These are phyloP conservation scores for Leucoagaricus sp. DNA, from an alignment of 1,284 basidiomycete species.

Conservation along the genomic window DNA sequence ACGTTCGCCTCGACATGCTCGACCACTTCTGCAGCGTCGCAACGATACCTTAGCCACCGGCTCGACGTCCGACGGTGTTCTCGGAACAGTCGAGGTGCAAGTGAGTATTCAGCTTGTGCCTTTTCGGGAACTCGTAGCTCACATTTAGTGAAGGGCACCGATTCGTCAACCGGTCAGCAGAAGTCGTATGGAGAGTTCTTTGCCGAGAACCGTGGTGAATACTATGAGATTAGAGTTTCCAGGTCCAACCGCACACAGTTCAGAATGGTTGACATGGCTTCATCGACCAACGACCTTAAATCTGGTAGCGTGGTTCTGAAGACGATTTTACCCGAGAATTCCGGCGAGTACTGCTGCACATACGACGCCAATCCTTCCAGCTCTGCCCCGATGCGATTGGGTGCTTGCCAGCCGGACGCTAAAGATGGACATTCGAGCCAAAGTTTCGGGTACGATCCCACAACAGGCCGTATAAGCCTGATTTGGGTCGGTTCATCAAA, in stretches of 20 bases:
- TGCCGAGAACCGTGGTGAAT: neutral
- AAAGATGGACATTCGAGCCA: constrained; percentile 48
- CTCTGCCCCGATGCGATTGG: constrained; percentile 51
- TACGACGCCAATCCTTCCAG: constrained; percentile 53
- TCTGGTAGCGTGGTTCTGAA: constrained; percentile 40
- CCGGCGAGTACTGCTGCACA: constrained; percentile 56
- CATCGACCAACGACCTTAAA: constrained; percentile 1
- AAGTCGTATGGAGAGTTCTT: constrained; percentile 3
- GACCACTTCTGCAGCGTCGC: constrained; percentile 1
- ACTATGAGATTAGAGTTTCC: constrained; percentile 57
- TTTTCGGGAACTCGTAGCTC: neutral
- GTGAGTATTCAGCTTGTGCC: constrained; percentile 29
- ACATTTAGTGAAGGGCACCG: neutral
- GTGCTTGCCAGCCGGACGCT: constrained; percentile 37
- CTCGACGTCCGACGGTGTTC: constrained; percentile 26
- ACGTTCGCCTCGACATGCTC: neutral
- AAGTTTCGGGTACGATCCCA: constrained; percentile 54
- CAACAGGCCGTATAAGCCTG: constrained; percentile 51
- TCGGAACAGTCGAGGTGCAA: constrained; percentile 51
- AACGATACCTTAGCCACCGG: constrained; percentile 10
- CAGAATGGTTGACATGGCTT: constrained; percentile 39
- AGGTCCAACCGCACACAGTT: constrained; percentile 52
- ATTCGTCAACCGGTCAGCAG: neutral
- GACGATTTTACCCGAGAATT: constrained; percentile 44
- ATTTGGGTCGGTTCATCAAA: constrained; percentile 40